phyloP scores from a whole-genome alignment of 495 filamentous ascomycete species.

The Neurospora intermedia region DNA sequence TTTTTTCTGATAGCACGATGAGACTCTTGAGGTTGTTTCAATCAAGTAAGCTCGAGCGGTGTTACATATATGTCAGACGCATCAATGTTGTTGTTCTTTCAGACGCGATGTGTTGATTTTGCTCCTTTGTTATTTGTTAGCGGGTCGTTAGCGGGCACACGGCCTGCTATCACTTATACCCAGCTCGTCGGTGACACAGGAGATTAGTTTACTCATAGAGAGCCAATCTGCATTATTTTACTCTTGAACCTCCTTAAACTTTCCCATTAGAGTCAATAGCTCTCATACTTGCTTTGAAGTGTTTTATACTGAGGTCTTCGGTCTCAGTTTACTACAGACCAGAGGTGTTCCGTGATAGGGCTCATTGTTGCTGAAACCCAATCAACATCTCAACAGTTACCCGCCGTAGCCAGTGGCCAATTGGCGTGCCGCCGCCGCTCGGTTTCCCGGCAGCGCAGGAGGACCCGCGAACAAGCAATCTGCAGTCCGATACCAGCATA shows the following conservation, averaged over 20 bases:
- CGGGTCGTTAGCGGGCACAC: not conserved
- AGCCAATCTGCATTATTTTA: too few relatives aligned
- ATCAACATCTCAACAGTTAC: not conserved
- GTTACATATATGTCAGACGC: too few relatives aligned
- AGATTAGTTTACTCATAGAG: too few relatives aligned
- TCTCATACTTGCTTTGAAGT: not conserved
- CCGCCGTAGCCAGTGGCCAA: not conserved
- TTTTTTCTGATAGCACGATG: too few relatives aligned
- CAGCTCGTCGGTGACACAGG: not conserved
- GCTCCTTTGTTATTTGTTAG: not conserved
- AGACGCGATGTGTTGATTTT: too few relatives aligned
- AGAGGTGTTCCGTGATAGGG: not conserved
- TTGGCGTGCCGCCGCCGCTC: not conserved
- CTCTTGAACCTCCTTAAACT: too few relatives aligned
- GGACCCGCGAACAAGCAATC: not conserved
- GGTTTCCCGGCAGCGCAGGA: not conserved
- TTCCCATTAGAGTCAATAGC: too few relatives aligned
- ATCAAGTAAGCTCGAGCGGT: too few relatives aligned
- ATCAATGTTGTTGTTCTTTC: too few relatives aligned
- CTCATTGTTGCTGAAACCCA: not conserved
- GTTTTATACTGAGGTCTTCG: accelerated
- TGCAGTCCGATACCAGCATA: not conserved
- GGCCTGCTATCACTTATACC: not conserved
- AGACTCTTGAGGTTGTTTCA: too few relatives aligned
- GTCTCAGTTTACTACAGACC: not conserved